Conservation (phyloP, 192 early-diverging fungal genomes). For the Backusella psychrophila region DNA sequence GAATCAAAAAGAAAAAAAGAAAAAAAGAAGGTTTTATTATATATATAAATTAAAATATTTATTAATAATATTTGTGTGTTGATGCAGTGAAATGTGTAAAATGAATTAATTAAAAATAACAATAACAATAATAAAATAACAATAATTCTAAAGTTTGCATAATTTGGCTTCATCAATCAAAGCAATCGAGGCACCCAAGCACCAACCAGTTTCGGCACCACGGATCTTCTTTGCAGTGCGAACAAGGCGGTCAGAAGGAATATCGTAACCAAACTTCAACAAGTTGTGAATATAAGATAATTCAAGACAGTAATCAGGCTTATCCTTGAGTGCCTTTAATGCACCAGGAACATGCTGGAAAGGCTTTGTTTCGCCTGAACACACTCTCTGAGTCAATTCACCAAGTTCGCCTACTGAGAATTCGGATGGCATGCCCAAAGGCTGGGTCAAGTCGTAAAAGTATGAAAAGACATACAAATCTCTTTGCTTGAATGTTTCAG, state of each 20-base stretch:
- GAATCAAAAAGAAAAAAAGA: neutral
- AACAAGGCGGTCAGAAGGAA: constrained; percentile 64
- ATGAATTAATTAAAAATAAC: neutral
- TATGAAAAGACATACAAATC: constrained; percentile 95
- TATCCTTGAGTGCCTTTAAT: constrained; percentile 40
- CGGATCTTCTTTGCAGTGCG: constrained; percentile 90
- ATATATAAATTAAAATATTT: constrained; percentile 6
- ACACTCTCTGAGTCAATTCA: constrained; percentile 67
- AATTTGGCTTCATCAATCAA: constrained; percentile 60
- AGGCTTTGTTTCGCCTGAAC: constrained; percentile 45
- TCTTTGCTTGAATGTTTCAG: constrained; percentile 60
- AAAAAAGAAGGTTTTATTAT: neutral
- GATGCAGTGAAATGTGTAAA: neutral
- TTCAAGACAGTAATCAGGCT: constrained; percentile 88
- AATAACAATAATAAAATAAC: neutral
- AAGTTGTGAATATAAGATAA: constrained; percentile 84
- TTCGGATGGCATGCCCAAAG: constrained; percentile 65
- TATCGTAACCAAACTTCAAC: constrained; percentile 81
- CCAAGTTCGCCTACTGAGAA: constrained; percentile 76
- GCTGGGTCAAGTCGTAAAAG: constrained; percentile 88
- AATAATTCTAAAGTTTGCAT: constrained; percentile 25
- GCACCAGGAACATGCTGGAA: constrained; percentile 56
- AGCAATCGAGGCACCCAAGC: constrained; percentile 88
- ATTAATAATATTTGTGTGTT: neutral
- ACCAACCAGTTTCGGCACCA: constrained; percentile 96